Conservation (phyloP, 2,329 filamentous ascomycete species). For the Hypoxylon sp. region DNA sequence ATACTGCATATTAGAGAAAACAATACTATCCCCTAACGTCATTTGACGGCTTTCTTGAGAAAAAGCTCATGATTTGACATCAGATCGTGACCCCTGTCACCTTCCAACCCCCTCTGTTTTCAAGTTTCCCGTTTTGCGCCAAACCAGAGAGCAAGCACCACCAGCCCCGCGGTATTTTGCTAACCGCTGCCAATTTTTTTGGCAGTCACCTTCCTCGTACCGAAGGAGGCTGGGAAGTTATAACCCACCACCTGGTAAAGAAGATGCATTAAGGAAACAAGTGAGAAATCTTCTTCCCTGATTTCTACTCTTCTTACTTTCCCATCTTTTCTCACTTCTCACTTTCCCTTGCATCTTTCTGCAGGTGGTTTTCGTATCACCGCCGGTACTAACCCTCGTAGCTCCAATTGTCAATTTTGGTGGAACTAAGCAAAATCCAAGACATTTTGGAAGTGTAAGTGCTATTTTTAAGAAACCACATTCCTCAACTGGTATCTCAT, state of each 20-base stretch:
- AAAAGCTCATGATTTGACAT: slow-evolving; percentile 32
- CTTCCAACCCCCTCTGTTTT: slow-evolving; percentile 52
- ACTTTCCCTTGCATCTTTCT: slow-evolving; percentile 15
- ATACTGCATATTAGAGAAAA: slow-evolving; percentile 1
- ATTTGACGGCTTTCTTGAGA: slow-evolving; percentile 12
- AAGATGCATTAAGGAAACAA: slow-evolving; percentile 48
- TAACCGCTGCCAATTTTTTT: slow-evolving; percentile 36
- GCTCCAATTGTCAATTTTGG: slow-evolving; percentile 22
- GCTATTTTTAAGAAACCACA: slow-evolving; percentile 17
- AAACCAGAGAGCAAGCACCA: slow-evolving; percentile 33
- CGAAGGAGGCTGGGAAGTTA: slow-evolving; percentile 50
- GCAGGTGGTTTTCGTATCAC: slow-evolving; percentile 29
- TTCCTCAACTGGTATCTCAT: slow-evolving; percentile 28
- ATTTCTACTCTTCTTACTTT: slow-evolving; percentile 30
- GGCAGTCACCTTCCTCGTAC: slow-evolving; percentile 42
- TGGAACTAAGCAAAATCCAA: slow-evolving; percentile 31
- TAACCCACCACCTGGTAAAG: slow-evolving; percentile 44
- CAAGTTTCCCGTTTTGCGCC: slow-evolving; percentile 26
- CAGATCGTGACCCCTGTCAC: slow-evolving; percentile 44
- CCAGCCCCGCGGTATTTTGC: slow-evolving; percentile 53
- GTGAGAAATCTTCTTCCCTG: slow-evolving; percentile 32
- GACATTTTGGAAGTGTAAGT: slow-evolving; percentile 39
- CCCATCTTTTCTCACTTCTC: slow-evolving; percentile 28
- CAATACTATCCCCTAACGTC: slow-evolving; percentile 5
- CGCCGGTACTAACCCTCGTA: slow-evolving; percentile 27